Base-by-base conservation (phyloP, 805 yeast species). In the Ogataea saltuana region DNA sequence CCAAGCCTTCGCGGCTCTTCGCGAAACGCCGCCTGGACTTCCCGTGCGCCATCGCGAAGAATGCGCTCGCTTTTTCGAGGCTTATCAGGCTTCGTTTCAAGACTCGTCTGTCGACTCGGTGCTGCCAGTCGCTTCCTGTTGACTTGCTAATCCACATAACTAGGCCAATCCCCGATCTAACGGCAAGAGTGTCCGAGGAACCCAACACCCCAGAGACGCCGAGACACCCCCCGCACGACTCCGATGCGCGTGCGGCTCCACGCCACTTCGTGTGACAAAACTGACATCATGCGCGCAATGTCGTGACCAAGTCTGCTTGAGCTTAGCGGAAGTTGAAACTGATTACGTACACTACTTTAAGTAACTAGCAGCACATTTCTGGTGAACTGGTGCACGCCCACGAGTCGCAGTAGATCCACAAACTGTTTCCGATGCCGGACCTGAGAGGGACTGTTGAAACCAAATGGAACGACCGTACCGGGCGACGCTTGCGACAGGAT, bases 391-490 rank as follows among this genome's bases (percentile, higher is more conserved):
- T 65, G 65, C 16, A 68, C 45, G 1, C 81, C 81, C 29, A 73
- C 60, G 28, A 74, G 44, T 34, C 82, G 60, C 6, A 75, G 59
- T 19, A 68, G 59, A 42, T 75, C 74, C n/a, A 72, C 50, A 4
- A 73, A 59, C 4, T 58, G 50, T 32, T 53, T 54, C 38, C 64
- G 33, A 44, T 27, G n/a, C 25, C 35, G 44, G 40, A 49, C n/a
- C 50, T 36, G 32, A 34, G 29, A 8, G 51, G 54, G 20, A 17
- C 36, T 19, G 12, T 33, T 26, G 27, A 46, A 42, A 11, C 34
- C 25, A 31, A 44, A 45, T 19, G 34, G 38, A 15, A 17, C 19
- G 10, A 32, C 13, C 12, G 23, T 26, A 4, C 18, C 33, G 20
- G 30, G 33, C 11, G 32, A 23, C 7, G 15, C n/a, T 7, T 31